Evolutionary conservation across 1,284 basidiomycete genomes (phyloP).

Genomic region (Fistulina hepatica): DNA sequence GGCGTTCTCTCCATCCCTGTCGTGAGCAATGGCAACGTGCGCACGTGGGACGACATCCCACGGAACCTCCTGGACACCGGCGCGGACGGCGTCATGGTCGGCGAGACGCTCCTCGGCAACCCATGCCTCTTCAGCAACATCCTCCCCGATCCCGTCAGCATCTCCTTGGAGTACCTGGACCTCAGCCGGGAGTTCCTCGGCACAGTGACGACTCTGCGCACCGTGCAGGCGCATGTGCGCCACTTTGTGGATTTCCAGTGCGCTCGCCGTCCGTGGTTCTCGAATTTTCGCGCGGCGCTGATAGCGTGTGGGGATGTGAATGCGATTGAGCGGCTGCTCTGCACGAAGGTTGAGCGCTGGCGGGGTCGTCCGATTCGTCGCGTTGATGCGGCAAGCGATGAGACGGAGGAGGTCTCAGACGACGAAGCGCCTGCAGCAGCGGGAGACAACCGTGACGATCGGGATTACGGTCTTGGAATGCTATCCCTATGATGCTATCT

Average conservation of each 20-base stretch:
- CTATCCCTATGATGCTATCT: no score
- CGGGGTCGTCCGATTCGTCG: constrained; percentile 28
- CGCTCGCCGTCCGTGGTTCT: constrained; percentile 42
- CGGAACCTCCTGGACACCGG: constrained; percentile 43
- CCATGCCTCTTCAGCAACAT: constrained; percentile 47
- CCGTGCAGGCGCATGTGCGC: constrained; percentile 46
- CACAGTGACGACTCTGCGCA: constrained; percentile 35
- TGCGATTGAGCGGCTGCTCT: constrained; percentile 35
- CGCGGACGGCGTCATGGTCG: constrained; percentile 73
- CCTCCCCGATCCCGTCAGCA: constrained; percentile 46
- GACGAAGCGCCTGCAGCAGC: no score
- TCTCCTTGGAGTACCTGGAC: constrained; percentile 53
- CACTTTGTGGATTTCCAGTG: constrained; percentile 56
- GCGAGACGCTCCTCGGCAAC: constrained; percentile 58
- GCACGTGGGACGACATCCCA: constrained; percentile 42
- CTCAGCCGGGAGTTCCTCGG: constrained; percentile 39
- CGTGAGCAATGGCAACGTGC: constrained; percentile 70
- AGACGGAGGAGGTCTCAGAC: no score
- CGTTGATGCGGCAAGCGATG: no score
- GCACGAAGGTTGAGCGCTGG: constrained; percentile 39
- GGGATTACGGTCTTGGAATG: no score
- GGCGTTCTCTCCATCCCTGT: constrained; percentile 42
- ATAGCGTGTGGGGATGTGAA: constrained; percentile 31
- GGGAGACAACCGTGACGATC: no score
- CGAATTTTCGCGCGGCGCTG: constrained; percentile 39